Conservation (phyloP, 495 filamentous ascomycete species). For the Xylaria grammica region DNA sequence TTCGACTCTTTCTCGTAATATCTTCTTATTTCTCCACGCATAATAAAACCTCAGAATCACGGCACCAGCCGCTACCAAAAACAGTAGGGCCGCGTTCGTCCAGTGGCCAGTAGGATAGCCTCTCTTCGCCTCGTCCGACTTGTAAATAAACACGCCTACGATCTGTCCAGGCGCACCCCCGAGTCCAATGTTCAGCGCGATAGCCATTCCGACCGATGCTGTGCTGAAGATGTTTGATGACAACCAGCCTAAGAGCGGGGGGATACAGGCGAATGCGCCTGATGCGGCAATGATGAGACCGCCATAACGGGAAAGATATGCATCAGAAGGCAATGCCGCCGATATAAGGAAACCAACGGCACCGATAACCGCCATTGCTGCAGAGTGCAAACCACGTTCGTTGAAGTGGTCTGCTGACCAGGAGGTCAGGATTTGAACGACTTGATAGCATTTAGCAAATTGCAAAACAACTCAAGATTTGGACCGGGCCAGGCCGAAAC, state of each 20-base stretch:
- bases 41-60: constrained; percentile 48
- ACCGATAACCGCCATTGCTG: constrained; percentile 62
- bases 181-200: constrained; percentile 70
- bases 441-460: constrained; percentile 30
- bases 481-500: neutral
- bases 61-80: constrained; percentile 48
- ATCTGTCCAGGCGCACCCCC: constrained; percentile 71
- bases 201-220: constrained; percentile 66
- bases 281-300: constrained; percentile 70
- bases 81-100: constrained; percentile 52
- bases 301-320: constrained; percentile 66
- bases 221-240: constrained; percentile 70
- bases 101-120: constrained; percentile 73
- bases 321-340: constrained; percentile 63
- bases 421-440: constrained; percentile 60
- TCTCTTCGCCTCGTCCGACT: constrained; percentile 58
- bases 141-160: constrained; percentile 76
- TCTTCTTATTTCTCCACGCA: constrained; percentile 43
- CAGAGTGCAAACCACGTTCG: constrained; percentile 65
- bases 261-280: constrained; percentile 60
- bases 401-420: constrained; percentile 74
- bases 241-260: constrained; percentile 72
- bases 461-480: neutral
- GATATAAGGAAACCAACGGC: constrained; percentile 70
- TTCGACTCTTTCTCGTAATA: constrained; percentile 29